Conservation (phyloP, 257 asterid species). For the Galeopsis tetrahit region DNA sequence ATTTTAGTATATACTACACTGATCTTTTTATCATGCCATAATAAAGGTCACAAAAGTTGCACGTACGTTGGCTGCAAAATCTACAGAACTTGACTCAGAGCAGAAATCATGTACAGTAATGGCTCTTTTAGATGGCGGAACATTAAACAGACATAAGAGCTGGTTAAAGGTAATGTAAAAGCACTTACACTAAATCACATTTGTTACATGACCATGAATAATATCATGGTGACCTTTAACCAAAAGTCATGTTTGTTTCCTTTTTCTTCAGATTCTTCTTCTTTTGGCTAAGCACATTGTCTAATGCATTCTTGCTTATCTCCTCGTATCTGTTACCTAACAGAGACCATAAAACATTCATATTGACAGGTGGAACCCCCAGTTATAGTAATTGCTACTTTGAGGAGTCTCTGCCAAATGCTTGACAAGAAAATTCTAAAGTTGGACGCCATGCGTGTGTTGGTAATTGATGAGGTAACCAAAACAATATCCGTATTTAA, state of each 20-base stretch:
- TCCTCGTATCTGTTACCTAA: conserved; percentile 23
- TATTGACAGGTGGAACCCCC: conserved; percentile 86
- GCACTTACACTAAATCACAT: conserved; percentile 24
- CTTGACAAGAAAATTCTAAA: conserved; percentile 75
- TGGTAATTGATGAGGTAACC: conserved; percentile 94
- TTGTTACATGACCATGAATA: conserved; percentile 6
- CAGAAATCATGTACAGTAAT: conserved; percentile 68
- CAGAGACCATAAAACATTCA: conserved; percentile 25
- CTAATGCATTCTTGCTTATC: neutral
- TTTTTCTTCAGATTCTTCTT: conserved; percentile 1
- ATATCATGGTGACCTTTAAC: conserved; percentile 1
- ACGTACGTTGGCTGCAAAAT: conserved; percentile 69
- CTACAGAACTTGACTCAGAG: conserved; percentile 51
- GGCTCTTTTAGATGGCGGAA: conserved; percentile 99
- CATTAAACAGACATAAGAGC: conserved; percentile 82
- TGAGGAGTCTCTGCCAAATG: conserved; percentile 86
- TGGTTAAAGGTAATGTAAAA: conserved; percentile 78
- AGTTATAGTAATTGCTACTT: conserved; percentile 80
- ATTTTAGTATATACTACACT: conserved; percentile 21
- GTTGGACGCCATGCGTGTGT: conserved; percentile 77
- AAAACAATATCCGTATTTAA: conserved; percentile 20
- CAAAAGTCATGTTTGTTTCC: conserved; percentile 9
- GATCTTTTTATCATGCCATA: conserved; percentile 28
- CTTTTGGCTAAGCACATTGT: conserved; percentile 1
- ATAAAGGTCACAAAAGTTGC: conserved; percentile 89